phyloP scores from a whole-genome alignment of 75 land plant genomes.

The Cupressus sempervirens region DNA sequence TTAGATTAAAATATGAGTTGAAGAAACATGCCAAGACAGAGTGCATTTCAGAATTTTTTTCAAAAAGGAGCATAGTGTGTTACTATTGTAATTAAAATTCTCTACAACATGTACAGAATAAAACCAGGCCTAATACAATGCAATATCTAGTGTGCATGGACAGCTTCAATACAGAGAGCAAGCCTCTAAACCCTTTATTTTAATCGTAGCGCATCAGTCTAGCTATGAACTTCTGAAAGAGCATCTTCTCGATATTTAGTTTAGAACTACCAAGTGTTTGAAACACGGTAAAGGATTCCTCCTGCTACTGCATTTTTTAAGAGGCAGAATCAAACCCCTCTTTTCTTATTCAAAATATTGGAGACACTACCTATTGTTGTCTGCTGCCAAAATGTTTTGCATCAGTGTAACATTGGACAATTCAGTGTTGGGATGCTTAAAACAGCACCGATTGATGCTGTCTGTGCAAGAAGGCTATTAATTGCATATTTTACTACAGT shows the following conservation, averaged over 20 bases:
- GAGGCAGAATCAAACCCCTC: not conserved
- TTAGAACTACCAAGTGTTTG: not conserved
- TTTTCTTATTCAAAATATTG: not conserved
- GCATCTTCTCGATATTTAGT: not conserved
- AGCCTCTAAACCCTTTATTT: not conserved
- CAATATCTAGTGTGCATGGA: not conserved
- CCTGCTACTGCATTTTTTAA: not conserved
- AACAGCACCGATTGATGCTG: not conserved
- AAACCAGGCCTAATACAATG: not conserved
- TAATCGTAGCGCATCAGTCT: not conserved
- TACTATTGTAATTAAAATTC: not conserved
- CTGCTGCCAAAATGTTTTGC: not conserved
- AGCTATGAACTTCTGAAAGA: not conserved
- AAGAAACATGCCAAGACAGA: not conserved
- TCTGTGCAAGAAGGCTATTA: not conserved
- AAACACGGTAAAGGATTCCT: not conserved
- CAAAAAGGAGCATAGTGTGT: not conserved
- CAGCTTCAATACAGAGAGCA: too few species aligned
- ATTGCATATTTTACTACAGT: not conserved
- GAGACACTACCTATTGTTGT: not conserved
- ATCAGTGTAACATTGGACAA: not conserved
- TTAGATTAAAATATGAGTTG: too few species aligned
- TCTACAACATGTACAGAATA: not conserved
- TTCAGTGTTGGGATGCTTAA: not conserved
- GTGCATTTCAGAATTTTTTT: not conserved